phyloP scores from a whole-genome alignment of 352 stramenopile genomes.

The Pythium periplocum region DNA sequence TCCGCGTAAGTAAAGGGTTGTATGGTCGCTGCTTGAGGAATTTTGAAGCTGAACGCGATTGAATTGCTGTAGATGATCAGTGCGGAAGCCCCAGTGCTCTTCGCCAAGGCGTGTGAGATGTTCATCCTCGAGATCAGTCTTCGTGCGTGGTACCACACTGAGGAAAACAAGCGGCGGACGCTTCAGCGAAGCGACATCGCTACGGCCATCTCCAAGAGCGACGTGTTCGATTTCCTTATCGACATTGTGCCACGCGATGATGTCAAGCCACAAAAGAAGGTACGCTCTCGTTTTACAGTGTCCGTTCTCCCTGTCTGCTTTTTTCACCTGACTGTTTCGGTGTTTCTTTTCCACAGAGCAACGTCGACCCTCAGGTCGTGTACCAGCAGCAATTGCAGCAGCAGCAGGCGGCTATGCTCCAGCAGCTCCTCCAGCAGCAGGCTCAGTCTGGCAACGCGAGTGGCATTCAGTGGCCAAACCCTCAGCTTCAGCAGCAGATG shows the following conservation, averaged over 20 bases:
- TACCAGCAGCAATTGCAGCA: constrained; percentile 88
- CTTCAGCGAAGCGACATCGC: constrained; percentile 89
- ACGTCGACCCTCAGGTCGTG: constrained; percentile 63
- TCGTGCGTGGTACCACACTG: constrained; percentile 86
- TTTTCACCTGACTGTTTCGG: background rate
- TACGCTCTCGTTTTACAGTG: constrained; percentile 7
- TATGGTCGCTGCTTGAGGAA: constrained; percentile 1
- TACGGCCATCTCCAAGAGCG: constrained; percentile 88
- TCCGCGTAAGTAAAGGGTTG: constrained; percentile 41
- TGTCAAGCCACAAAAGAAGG: constrained; percentile 86
- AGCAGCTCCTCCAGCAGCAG: constrained; percentile 84
- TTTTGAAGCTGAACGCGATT: background rate
- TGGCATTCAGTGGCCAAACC: constrained; percentile 64
- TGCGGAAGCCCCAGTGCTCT: constrained; percentile 88
- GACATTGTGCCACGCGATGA: constrained; percentile 88
- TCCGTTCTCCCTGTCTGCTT: background rate
- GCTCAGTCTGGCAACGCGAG: constrained; percentile 45
- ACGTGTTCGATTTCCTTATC: constrained; percentile 92
- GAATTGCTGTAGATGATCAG: constrained; percentile 83
- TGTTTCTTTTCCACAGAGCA: constrained; percentile 25
- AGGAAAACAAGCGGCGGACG: constrained; percentile 91
- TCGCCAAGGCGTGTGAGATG: constrained; percentile 94
- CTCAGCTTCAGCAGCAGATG: constrained; percentile 85
- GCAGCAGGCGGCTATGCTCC: constrained; percentile 83
- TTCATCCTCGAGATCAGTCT: constrained; percentile 91